Percentiles rank a stretch among this genome's conserved stretches.
These are phyloP conservation scores for Saccharomycopsis sp. DNA, from an alignment of 805 yeast genomes.

Conservation along the genomic window DNA sequence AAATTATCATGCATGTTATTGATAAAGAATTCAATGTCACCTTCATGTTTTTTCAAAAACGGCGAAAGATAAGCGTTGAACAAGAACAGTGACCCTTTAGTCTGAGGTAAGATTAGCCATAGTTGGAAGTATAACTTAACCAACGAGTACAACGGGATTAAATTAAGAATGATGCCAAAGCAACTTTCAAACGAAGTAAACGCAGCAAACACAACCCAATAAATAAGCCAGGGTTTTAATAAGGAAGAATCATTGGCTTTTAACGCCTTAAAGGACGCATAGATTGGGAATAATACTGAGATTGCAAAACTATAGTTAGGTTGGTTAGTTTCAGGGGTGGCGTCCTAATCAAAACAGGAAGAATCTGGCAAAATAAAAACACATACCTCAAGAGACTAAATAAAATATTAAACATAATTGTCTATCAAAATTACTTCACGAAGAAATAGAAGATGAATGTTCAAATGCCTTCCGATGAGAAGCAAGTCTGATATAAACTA, in stretches of 20 bases:
- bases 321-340: neutral
- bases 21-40: conserved; percentile 27
- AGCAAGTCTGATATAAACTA: too few relatives aligned
- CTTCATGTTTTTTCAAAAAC: conserved; percentile 31
- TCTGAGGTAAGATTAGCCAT: conserved; percentile 56
- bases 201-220: conserved; percentile 60
- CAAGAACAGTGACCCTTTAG: conserved; percentile 38
- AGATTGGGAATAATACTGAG: conserved; percentile 48
- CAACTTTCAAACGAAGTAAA: conserved; percentile 31
- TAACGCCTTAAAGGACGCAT: conserved; percentile 55
- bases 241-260: conserved; percentile 33
- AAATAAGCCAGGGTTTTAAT: conserved; percentile 42
- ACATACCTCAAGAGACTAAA: neutral
- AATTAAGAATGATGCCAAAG: conserved; percentile 33
- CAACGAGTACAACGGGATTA: conserved; percentile 51
- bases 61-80: conserved; percentile 35
- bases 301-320: conserved; percentile 23
- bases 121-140: conserved; percentile 40
- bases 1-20: conserved; percentile 12
- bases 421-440: too few relatives aligned
- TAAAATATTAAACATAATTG: neutral
- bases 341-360: neutral
- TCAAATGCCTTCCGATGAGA: too few relatives aligned
- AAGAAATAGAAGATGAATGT: too few relatives aligned
- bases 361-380: too few relatives aligned